Evolutionary conservation across 2,329 filamentous ascomycete species (phyloP).

Genomic region (Ceratocystis ficicola): DNA sequence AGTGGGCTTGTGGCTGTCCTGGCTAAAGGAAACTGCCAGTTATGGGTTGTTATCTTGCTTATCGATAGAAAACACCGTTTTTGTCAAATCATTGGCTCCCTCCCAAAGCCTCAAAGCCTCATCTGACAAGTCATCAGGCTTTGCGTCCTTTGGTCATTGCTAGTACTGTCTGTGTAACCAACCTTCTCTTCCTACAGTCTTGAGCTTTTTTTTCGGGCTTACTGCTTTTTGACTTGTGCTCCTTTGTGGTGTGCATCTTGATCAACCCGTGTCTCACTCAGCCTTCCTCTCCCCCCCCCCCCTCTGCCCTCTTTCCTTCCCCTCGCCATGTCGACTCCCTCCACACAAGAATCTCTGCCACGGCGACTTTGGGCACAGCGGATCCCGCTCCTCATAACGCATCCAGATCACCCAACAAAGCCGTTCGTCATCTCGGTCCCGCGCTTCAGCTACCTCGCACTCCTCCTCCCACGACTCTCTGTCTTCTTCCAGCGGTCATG

Average conservation of each 20-base stretch:
- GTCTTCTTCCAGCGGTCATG: constrained; percentile 43
- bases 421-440: constrained; percentile 45
- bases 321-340: constrained; percentile 12
- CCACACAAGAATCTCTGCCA: constrained; percentile 27
- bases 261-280: not conserved
- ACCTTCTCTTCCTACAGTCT: no score
- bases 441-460: constrained; percentile 47
- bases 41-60: not conserved
- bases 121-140: no score
- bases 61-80: not conserved
- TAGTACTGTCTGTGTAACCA: no score
- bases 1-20: no score
- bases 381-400: constrained; percentile 44
- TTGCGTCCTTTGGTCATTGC: not conserved
- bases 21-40: not conserved
- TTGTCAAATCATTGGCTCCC: no score
- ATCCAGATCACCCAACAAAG: constrained; percentile 35
- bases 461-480: constrained; percentile 43
- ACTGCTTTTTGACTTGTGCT: not conserved
- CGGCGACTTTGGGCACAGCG: constrained; percentile 43
- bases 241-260: not conserved
- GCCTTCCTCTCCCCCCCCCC: constrained; percentile 20
- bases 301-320: constrained; percentile 24
- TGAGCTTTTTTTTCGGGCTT: not conserved
- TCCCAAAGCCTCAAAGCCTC: no score